These are phyloP conservation scores for Backusella tuberculispora DNA, from an alignment of 192 early-diverging fungal species.

Conservation along the genomic window DNA sequence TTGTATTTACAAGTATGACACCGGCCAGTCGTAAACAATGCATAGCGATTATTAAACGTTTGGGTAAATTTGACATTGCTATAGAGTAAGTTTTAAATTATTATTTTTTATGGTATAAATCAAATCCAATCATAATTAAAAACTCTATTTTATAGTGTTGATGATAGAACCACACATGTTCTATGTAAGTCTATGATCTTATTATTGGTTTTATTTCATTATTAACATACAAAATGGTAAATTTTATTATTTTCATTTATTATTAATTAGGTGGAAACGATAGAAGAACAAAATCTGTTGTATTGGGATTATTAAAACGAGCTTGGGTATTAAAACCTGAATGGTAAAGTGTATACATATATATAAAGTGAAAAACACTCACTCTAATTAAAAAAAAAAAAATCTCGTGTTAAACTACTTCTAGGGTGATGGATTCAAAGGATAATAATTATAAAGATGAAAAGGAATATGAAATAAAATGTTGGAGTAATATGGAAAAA, in stretches of 20 bases:
- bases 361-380: neutral
- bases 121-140: too few species aligned
- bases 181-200: slow-evolving; percentile 18
- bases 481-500: neutral
- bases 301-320: slow-evolving; percentile 5
- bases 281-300: slow-evolving; percentile 20
- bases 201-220: neutral
- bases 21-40: neutral
- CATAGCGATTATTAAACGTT: neutral
- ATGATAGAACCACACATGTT: slow-evolving; percentile 34
- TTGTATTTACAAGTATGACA: slow-evolving; percentile 23
- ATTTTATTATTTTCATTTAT: too few species aligned
- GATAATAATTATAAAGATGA: neutral
- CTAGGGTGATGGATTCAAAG: neutral
- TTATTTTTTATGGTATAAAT: too few species aligned
- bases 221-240: too few species aligned
- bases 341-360: neutral
- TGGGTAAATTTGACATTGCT: slow-evolving; percentile 6
- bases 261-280: slow-evolving; percentile 12
- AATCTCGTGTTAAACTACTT: neutral
- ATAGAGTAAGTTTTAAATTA: neutral
- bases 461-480: slow-evolving; percentile 5
- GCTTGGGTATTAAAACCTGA: neutral
- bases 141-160: slow-evolving; percentile 3
- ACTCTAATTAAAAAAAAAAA: neutral